Base-by-base conservation (phyloP, 2,329 filamentous ascomycete species). In the Zarea fungicola region DNA sequence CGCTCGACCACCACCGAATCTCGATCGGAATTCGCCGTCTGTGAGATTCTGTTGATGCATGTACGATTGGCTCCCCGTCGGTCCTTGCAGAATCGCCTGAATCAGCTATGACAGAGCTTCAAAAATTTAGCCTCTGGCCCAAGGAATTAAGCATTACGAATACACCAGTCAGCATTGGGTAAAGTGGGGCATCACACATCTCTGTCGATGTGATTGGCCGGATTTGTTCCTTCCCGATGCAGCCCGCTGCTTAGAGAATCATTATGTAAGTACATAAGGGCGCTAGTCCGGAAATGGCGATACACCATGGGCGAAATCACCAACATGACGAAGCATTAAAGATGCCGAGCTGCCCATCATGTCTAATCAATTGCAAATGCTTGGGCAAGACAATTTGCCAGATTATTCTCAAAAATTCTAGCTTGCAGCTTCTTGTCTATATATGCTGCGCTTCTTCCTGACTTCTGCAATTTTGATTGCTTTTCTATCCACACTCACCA, bases 401-500 rank as follows among this genome's bases (percentile, higher is more conserved):
- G 26, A 49, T 29, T 42, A 18, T 56, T 57, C 56, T 52, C 44
- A 48, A 54, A 11, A 23, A 9, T 47, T 35, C 55, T 34, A 56
- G 44, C 19, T 25, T 9, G 3, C 6, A 11, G 3, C n/a, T 1
- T 8, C 32, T 32, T 18, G 32, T 50, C 57, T 67, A 70, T 70
- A 70, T 66, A 71, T 71, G 67, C 58, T 58, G 53, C 67, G 65
- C 39, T 53, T 65, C 56, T 53, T 58, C 53, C 54, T 61, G 51
- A 48, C 60, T 40, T 52, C 57, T 60, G 64, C 65, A 50, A 60
- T 68, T 62, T 58, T 70, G 42, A 60, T 65, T 56, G 59, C 62
- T 60, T 55, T 62, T 58, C 53, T 68, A 58, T 69, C 68, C 60
- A 69, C 67, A 56, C 56, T 65, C 56, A 57, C 62, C 60, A 58